Base-by-base conservation (phyloP, 768 basidiomycete species). In the Termitomyces eurrhizus region DNA sequence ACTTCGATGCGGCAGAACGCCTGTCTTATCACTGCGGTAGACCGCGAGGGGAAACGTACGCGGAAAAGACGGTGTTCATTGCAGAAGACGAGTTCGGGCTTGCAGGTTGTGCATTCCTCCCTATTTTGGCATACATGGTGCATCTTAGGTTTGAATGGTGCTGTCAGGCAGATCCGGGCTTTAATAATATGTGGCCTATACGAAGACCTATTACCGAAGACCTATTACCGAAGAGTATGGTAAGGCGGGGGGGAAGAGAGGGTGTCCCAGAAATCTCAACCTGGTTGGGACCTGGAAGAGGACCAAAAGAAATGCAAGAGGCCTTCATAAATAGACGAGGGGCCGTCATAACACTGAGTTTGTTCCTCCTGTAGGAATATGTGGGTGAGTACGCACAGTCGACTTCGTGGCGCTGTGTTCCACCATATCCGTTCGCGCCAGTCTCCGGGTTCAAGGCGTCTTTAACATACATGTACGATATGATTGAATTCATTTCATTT, bases 71-170 rank as follows among this genome's bases (percentile, higher is more conserved):
- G 4, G 13, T 37, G 18, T 71, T 67, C 53, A 70, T 73, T 26
- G 67, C 67, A 12, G 68, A 68, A 14, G 60, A 68, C 12, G 60
- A 63, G 16, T 74, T 74, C 46, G 64, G 65, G 6, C 60, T 72
- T 2, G 66, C 68, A 4, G 67, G 68, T 60, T 72, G 68, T 57
- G 72, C 69, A 4, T 71, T 71, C 36, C 73, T 64, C 42, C 69
- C 69, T 4, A 63, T 70, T 24, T 60, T 72, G 14, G 71, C 65
- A 1, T 72, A 69, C 52, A 68, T 71, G 65, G 64, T 74, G 16
- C 67, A 68, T 60, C 65, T 72, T 36, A 67, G 69, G 7, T 71
- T 73, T 24, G 65, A 67, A 26, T 70, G 64, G 66, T 51, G 52
- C 13, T 48, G 62, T 26, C 45, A 29, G 12, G 12, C 18, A 33